Percentiles rank a stretch among this genome's conserved stretches.
These are phyloP conservation scores for Puccinia coronata DNA, from an alignment of 1,284 basidiomycete species.

Conservation along the genomic window DNA sequence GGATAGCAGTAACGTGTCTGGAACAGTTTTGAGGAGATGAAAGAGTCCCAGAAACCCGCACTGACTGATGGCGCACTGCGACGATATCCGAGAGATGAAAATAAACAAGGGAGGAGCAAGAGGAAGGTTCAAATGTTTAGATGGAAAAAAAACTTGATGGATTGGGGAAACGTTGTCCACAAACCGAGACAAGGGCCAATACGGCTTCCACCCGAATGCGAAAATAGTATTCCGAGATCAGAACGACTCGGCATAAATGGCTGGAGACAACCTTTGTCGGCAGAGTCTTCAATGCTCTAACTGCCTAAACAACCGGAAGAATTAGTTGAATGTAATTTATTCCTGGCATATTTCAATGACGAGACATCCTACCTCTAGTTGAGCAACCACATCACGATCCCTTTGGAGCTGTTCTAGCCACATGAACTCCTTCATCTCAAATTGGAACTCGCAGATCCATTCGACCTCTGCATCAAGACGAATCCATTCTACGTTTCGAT, in stretches of 20 bases:
- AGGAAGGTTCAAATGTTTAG: neutral
- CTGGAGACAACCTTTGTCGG: slow-evolving; percentile 88
- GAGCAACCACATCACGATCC: slow-evolving; percentile 96
- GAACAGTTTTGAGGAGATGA: slow-evolving; percentile 92
- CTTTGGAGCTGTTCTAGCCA: slow-evolving; percentile 96
- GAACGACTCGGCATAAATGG: slow-evolving; percentile 82
- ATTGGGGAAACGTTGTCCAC: slow-evolving; percentile 57
- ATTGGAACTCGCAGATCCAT: slow-evolving; percentile 89
- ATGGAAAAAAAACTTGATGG: neutral
- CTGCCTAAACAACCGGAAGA: slow-evolving; percentile 65
- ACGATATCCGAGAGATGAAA: neutral
- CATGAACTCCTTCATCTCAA: slow-evolving; percentile 97
- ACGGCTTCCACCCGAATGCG: slow-evolving; percentile 96
- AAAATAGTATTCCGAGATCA: slow-evolving; percentile 95
- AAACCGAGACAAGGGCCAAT: slow-evolving; percentile 75
- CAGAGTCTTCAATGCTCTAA: slow-evolving; percentile 76
- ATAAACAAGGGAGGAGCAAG: neutral
- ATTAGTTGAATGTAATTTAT: neutral
- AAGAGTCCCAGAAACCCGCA: slow-evolving; percentile 88
- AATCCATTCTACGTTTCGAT: slow-evolving; percentile 98
- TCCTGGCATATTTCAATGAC: neutral
- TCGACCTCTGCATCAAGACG: slow-evolving; percentile 98
- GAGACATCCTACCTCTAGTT: slow-evolving; percentile 73
- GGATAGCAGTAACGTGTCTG: slow-evolving; percentile 84
- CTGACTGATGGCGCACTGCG: slow-evolving; percentile 74